Percentiles rank a stretch among this genome's conserved stretches.
Conservation (phyloP, 768 basidiomycete genomes). For the Agrocybe pediades region DNA sequence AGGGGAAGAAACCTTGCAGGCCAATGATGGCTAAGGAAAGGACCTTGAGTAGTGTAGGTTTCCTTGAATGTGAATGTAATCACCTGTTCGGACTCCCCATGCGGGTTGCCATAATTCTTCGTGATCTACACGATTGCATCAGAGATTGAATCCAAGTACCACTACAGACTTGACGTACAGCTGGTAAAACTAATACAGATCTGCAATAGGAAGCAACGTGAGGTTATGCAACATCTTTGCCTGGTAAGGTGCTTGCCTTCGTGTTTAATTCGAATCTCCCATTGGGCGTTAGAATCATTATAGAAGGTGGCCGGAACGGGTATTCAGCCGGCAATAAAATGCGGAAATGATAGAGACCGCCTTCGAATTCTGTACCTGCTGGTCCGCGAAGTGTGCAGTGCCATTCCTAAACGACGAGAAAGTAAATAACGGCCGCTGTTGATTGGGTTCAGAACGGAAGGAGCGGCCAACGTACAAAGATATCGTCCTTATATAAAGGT, state of each 20-base stretch:
- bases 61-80: slow-evolving; percentile 18
- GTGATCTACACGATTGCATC: slow-evolving; percentile 60
- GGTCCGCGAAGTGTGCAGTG: slow-evolving; percentile 96
- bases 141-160: not conserved
- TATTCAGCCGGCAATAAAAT: slow-evolving; percentile 91
- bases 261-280: slow-evolving; percentile 97
- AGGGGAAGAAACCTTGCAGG: slow-evolving; percentile 85
- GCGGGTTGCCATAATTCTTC: slow-evolving; percentile 98
- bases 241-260: slow-evolving; percentile 57
- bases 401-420: slow-evolving; percentile 63
- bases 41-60: slow-evolving; percentile 2
- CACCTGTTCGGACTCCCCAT: slow-evolving; percentile 96
- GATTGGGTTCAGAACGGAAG: not conserved
- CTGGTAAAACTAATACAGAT: slow-evolving; percentile 93
- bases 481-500: slow-evolving; percentile 69
- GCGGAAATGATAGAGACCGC: slow-evolving; percentile 95
- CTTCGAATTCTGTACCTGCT: slow-evolving; percentile 86
- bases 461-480: slow-evolving; percentile 63
- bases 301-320: slow-evolving; percentile 93
- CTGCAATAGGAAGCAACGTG: slow-evolving; percentile 36
- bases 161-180: slow-evolving; percentile 47
- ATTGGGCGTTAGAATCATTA: slow-evolving; percentile 95
- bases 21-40: slow-evolving; percentile 74
- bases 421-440: not conserved
- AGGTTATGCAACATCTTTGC: not conserved